These are phyloP conservation scores for Lactarius quietus DNA, from an alignment of 768 basidiomycete genomes.

Conservation along the genomic window DNA sequence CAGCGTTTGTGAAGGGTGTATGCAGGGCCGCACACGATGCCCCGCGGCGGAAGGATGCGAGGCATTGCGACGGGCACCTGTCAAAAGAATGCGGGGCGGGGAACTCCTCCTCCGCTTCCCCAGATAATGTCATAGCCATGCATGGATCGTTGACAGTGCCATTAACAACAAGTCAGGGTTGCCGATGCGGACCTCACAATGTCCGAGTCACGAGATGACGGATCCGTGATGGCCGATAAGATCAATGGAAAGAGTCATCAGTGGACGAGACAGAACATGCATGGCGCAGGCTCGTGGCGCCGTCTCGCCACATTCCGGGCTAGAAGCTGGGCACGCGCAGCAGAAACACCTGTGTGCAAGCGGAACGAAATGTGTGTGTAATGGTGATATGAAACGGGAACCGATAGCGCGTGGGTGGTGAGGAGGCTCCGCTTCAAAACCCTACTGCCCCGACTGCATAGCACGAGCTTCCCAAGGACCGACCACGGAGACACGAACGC, in stretches of 20 bases:
- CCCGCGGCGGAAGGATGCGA: conserved; percentile 8
- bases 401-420: background rate
- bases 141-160: background rate
- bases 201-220: conserved; percentile 17
- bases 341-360: background rate
- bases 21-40: conserved; percentile 17
- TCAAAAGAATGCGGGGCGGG: conserved; percentile 17
- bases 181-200: background rate
- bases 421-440: conserved; percentile 1
- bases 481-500: background rate
- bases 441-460: conserved; percentile 3
- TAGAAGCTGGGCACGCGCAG: background rate
- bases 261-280: background rate
- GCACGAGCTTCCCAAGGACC: background rate
- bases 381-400: conserved; percentile 12
- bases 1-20: conserved; percentile 23
- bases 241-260: conserved; percentile 7
- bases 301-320: background rate
- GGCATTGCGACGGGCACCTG: conserved; percentile 12
- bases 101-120: conserved; percentile 16
- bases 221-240: conserved; percentile 27
- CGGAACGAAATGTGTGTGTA: background rate
- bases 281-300: conserved; percentile 2
- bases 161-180: background rate
- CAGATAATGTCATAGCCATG: conserved; percentile 12